Evolutionary conservation across 2,329 filamentous ascomycete species (phyloP).

Genomic region (Fusarium euwallaceae): DNA sequence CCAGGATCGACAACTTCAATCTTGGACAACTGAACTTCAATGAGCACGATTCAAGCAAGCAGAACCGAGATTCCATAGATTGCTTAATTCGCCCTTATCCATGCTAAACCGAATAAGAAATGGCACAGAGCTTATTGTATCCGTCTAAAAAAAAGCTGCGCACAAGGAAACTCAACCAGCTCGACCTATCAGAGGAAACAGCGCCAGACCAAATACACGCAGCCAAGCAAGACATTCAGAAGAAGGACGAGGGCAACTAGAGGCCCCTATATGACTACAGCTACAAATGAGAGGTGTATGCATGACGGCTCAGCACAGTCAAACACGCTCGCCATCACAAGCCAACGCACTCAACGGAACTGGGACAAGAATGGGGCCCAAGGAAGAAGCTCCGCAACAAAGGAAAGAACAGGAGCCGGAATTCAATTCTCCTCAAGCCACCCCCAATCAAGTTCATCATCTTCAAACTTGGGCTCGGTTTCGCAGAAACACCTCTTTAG

Average conservation of each 20-base stretch:
- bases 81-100: no score
- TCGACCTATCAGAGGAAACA: no score
- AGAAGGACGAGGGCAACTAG: no score
- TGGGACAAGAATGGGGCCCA: neutral
- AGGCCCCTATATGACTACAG: no score
- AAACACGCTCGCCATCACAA: neutral
- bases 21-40: neutral
- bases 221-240: no score
- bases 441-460: neutral
- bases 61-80: no score
- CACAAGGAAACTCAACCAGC: no score
- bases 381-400: neutral
- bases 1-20: neutral
- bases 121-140: no score
- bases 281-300: no score
- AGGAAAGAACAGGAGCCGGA: neutral
- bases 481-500: neutral
- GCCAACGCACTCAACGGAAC: neutral
- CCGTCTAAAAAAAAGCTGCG: no score
- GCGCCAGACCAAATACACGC: no score
- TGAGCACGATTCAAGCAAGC: neutral
- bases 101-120: no score
- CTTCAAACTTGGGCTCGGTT: neutral
- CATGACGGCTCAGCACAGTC: neutral
- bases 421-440: neutral